These are phyloP conservation scores for Boechera divaricarpa DNA, from an alignment of 345 rosid species.

Conservation along the genomic window DNA sequence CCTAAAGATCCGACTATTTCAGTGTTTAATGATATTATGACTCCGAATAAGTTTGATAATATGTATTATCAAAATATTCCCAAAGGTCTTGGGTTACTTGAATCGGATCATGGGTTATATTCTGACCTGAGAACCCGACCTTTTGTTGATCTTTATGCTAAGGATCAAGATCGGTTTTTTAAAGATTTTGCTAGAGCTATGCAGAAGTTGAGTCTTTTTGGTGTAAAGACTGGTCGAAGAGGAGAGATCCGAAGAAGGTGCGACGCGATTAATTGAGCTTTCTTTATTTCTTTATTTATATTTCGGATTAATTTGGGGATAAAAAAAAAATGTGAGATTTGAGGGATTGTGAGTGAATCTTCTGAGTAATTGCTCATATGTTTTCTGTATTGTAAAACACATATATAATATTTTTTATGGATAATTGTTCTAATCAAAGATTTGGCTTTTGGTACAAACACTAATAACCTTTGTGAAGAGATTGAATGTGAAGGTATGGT, in stretches of 20 bases:
- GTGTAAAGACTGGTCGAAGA: conserved; percentile 75
- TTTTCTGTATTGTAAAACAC: conserved; percentile 36
- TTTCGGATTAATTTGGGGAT: conserved; percentile 9
- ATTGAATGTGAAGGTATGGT: too few relatives aligned
- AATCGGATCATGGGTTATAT: conserved; percentile 75
- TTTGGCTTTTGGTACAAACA: background rate
- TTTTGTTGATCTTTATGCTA: conserved; percentile 75
- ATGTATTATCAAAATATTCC: conserved; percentile 78
- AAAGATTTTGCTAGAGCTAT: conserved; percentile 73
- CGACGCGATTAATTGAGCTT: conserved; percentile 69
- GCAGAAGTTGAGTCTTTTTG: conserved; percentile 78
- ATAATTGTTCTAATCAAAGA: conserved; percentile 7
- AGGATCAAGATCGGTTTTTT: conserved; percentile 66
- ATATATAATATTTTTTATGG: background rate
- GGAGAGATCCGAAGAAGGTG: conserved; percentile 96
- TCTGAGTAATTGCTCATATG: conserved; percentile 26
- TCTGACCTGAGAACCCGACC: conserved; percentile 63
- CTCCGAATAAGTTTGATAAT: conserved; percentile 88
- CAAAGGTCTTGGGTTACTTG: conserved; percentile 75
- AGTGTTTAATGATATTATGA: conserved; percentile 90
- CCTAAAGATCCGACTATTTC: conserved; percentile 69
- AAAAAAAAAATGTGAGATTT: conserved; percentile 26
- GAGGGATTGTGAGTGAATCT: conserved; percentile 20
- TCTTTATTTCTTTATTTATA: background rate
- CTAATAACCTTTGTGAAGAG: background rate